Conservation (phyloP, 1,139 yeast genomes). For the Saccharomyces uvarum region DNA sequence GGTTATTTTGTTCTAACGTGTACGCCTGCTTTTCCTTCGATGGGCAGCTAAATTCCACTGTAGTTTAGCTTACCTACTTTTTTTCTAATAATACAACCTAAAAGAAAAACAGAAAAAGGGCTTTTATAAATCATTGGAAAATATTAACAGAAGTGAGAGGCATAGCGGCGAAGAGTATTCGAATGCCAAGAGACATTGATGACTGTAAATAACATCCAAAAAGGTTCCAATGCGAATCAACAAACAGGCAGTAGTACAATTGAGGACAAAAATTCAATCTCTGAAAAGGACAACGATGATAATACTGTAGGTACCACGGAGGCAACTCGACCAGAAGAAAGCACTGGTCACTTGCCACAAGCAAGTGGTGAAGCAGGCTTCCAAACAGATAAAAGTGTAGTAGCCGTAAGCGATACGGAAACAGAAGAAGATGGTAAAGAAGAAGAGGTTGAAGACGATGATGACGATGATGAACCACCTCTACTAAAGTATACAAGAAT, state of each 20-base stretch:
- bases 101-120: not conserved
- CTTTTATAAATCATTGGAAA: not conserved
- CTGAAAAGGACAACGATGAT: not conserved
- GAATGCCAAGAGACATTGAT: not conserved
- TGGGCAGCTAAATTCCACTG: not conserved
- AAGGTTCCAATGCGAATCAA: not conserved
- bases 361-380: not conserved
- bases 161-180: not conserved
- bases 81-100: not conserved
- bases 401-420: constrained; percentile 1
- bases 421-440: constrained; percentile 8
- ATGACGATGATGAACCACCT: constrained; percentile 56
- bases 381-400: not conserved
- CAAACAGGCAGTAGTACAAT: not conserved
- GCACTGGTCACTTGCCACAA: not conserved
- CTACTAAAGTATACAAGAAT: constrained; percentile 64
- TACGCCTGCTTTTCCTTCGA: not conserved
- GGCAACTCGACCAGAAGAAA: not conserved
- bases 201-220: not conserved
- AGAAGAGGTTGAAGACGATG: constrained; percentile 31
- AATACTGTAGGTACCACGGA: not conserved
- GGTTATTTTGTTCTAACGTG: not conserved
- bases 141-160: not conserved
- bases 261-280: not conserved
- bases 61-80: not conserved